Conservation (phyloP, 192 early-diverging fungal genomes). For the Podila horticola region DNA sequence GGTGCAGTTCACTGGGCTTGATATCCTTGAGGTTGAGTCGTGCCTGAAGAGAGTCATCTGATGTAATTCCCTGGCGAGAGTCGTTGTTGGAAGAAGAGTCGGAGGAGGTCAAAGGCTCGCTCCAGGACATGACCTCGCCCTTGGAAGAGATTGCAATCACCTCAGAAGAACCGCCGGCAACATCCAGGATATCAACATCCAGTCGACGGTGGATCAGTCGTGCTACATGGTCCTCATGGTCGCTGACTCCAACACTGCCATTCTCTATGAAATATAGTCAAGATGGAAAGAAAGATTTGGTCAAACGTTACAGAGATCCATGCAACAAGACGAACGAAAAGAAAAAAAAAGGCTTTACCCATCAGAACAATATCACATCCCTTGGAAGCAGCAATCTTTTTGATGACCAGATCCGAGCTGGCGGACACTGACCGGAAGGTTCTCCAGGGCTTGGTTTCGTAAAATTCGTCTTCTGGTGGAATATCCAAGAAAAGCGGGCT, state of each 20-base stretch:
- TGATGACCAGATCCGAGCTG: conserved; percentile 40
- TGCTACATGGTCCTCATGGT: conserved; percentile 50
- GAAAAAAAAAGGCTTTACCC: neutral
- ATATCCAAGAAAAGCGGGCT: conserved; percentile 39
- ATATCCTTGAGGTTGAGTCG: neutral
- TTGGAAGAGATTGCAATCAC: conserved; percentile 39
- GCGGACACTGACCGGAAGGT: conserved; percentile 27
- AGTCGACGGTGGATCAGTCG: conserved; percentile 45
- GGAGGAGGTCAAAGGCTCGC: conserved; percentile 11
- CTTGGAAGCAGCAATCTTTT: conserved; percentile 38
- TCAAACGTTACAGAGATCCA: too few relatives aligned
- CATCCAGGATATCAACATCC: conserved; percentile 27
- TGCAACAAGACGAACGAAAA: too few relatives aligned
- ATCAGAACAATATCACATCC: conserved; percentile 49
- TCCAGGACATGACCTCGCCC: conserved; percentile 42
- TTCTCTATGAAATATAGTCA: conserved; percentile 6
- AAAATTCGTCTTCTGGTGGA: conserved; percentile 48
- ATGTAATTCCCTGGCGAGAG: too few relatives aligned
- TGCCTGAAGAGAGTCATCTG: neutral
- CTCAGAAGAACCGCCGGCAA: conserved; percentile 48
- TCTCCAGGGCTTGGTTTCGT: conserved; percentile 45
- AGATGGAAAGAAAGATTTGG: neutral
- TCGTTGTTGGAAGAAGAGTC: neutral
- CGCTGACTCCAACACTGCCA: conserved; percentile 44
- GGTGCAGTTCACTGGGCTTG: neutral